Evolutionary conservation across 2,329 filamentous ascomycete species (phyloP), one percentile per base, ranked within the genome.

Genomic region (Penicillium sclerotigenum): DNA sequence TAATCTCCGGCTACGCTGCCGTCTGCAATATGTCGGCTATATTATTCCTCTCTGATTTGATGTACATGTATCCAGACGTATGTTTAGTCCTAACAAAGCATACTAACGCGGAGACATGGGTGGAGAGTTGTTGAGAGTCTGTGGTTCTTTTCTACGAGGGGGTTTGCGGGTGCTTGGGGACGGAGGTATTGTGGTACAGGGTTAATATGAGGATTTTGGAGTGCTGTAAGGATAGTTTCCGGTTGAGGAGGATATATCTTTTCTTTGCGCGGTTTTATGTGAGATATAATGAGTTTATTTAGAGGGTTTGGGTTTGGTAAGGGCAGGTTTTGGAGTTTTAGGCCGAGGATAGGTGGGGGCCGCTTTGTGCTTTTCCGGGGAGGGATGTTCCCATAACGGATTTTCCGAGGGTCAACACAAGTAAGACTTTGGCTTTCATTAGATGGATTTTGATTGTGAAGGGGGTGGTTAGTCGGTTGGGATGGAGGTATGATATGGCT

Each of bases 21-120:
- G 47, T 58, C 0, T 48, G 40, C 28, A 51, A 61, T 16, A 55
- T 59, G 47, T 54, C 57, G 2, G 57, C 57, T 9, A 33, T 54
- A 13, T 47, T 52, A 13, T 54, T 59, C 31, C n/a, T 58, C 6
- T 13, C 46, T 14, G 54, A 58, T 33, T 10, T 58, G 7, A 22
- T 59, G 46, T 48, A 58, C 5, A 53, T 61, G 48, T 61, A 57
- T n/a, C 59, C 54, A 1, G 37, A 56, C 1, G 52, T 48, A 18
- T 53, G 48, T 28, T 20, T 59, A 0, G 28, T 58, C 10, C 46
- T 56, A 13, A 59, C 28, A 3, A 50, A 20, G 3, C 57, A 52
- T 0, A 51, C 59, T n/a, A 22, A 33, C 18, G 24, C 48, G 18
- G 43, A 33, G 20, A 43, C 14, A n/a, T 58, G 48, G 56, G 56